A percentile compares a stretch with the other conserved stretches of the same genome.
Evolutionary conservation across 192 early-diverging fungal genomes (phyloP).

Genomic region (Backusella tarrabulga): DNA sequence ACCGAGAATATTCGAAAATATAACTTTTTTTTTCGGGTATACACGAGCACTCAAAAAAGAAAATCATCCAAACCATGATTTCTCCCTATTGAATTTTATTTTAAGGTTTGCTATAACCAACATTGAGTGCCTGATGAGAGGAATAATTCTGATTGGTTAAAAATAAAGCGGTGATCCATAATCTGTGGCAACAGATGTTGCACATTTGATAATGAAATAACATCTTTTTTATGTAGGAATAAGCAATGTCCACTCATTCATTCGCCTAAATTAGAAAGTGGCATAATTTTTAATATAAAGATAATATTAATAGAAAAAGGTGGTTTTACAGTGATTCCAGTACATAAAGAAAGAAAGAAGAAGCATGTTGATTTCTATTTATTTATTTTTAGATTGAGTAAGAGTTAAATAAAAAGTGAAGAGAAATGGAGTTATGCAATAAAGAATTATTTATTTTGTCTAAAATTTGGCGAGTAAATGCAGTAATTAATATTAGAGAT

Average conservation of each 20-base stretch:
- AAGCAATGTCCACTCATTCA: background rate
- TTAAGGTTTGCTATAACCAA: background rate
- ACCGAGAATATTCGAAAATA: no score
- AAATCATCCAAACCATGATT: background rate
- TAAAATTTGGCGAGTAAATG: constrained; percentile 8
- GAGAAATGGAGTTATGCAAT: background rate
- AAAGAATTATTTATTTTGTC: constrained; percentile 7
- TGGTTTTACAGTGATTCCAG: background rate
- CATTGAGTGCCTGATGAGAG: background rate
- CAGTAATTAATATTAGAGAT: background rate
- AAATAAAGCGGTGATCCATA: background rate
- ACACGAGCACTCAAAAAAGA: background rate
- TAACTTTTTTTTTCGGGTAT: background rate
- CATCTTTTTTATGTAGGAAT: background rate
- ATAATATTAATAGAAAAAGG: background rate
- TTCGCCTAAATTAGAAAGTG: background rate
- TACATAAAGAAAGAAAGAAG: background rate
- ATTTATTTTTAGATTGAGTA: background rate
- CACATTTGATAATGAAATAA: background rate
- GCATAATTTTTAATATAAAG: background rate
- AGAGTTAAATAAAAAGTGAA: background rate
- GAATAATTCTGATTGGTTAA: background rate
- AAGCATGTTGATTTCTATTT: background rate
- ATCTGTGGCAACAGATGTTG: background rate
- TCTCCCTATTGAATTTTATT: background rate